Base-by-base conservation (phyloP, 169 alveolate species). In the Plasmodium coatneyi region DNA sequence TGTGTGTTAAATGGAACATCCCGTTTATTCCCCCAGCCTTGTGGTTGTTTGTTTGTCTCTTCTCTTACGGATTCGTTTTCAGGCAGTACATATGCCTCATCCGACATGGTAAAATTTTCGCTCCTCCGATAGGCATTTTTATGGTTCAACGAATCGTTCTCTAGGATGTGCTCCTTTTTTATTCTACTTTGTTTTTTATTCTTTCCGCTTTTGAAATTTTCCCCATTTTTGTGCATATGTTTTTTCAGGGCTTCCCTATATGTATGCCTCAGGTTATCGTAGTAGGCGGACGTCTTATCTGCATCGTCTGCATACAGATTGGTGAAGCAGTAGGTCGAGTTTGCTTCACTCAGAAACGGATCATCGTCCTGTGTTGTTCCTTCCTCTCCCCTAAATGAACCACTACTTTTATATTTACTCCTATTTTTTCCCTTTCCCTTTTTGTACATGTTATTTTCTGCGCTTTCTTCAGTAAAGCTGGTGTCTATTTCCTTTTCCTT, bases 191-290 rank as follows among this genome's bases (percentile, higher is more conserved):
- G 22, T 54, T 82, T 52, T 28, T 52, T 81, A 2, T 22, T 54
- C 28, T 81, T 30, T 81, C 70, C 41, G 2, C 79, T 41, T 19
- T 12, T 22, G 2, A 32, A 22, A 56, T 56, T 82, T 43, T 25
- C 71, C 4, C 43, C 22, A 60, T 16, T 39, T 56, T 7, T 39
- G 52, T 52, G 22, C 34, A 52, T 82, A 25, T 52, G 70, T 6
- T 82, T 56, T 52, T 30, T 82, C 19, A 79, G 56, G 25, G 84
- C 84, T 79, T 79, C 84, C n/a, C 54, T 49, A 79, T 81, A 49
- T 25, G 46, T 79, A 43, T 79, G 46, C 30, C 54, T 32, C 34
- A 41, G 19, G 54, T 81, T 71, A n/a, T n/a, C 9, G 19, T 81
- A 49, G 41, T 81, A 30, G 41, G 74, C 34, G 28, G 71, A 79